phyloP scores from a whole-genome alignment of 805 yeast species.

The Cyberlindnera mycetangii region DNA sequence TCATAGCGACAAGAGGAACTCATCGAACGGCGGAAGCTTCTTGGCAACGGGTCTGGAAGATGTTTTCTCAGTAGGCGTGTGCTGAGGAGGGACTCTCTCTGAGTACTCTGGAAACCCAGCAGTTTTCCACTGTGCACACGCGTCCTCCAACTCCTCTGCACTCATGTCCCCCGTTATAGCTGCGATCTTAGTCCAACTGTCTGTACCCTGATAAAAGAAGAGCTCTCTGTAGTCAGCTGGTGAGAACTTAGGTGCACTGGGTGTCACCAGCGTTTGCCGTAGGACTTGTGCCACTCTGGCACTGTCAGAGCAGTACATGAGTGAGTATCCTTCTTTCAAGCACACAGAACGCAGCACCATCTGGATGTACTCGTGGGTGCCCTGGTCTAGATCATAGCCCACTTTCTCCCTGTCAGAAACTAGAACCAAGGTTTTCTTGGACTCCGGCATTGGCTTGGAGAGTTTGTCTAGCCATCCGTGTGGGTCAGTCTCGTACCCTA shows the following conservation, averaged over 20 bases:
- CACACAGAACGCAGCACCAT: conserved; percentile 30
- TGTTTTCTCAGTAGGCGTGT: not conserved
- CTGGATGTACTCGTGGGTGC: conserved; percentile 31
- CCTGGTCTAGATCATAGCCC: conserved; percentile 20
- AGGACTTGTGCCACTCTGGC: not conserved
- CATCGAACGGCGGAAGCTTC: not conserved
- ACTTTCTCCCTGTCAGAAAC: not conserved
- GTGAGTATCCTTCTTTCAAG: conserved; percentile 8
- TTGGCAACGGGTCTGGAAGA: not conserved
- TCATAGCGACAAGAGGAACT: not conserved
- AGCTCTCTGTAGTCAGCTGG: conserved; percentile 24
- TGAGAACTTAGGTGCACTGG: not conserved
- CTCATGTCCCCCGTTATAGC: conserved; percentile 26
- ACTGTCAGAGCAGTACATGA: conserved; percentile 11
- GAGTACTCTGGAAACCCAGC: not conserved
- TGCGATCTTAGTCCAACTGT: conserved; percentile 48
- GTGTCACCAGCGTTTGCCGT: not conserved
- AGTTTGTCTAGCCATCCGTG: conserved; percentile 11
- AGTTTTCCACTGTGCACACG: not conserved
- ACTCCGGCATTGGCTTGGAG: not conserved
- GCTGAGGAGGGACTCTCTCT: not conserved
- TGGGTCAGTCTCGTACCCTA: conserved; percentile 21
- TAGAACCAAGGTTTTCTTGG: not conserved
- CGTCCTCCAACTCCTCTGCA: not conserved
- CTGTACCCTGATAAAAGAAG: conserved; percentile 48